Base-by-base conservation (phyloP, 768 basidiomycete genomes). In the Saitozyma sp. region DNA sequence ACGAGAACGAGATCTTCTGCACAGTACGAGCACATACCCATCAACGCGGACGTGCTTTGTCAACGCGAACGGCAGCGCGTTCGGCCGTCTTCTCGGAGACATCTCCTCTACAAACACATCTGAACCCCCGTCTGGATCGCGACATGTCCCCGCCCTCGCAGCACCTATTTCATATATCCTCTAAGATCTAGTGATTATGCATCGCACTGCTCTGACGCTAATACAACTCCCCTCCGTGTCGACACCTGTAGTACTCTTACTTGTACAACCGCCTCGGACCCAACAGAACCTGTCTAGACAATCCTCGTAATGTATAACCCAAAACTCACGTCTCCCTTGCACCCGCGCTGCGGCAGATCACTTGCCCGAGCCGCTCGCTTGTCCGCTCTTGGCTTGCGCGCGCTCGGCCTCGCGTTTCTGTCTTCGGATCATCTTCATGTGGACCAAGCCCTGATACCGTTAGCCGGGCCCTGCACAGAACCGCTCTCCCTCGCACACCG, bases 381-480 rank as follows among this genome's bases (percentile, higher is more conserved):
- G 46, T 54, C 48, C 39, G 43, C 9, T 41, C 29, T 41, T 16
- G 38, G 59, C 67, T 48, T 60, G 57, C 9, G 59, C 63, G 46
- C 63, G 65, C 19, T 70, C 72, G 20, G 68, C 67, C 42, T 49
- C 46, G 55, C 69, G 70, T 43, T 56, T 66, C 56, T 64, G 66
- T 59, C 70, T 74, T 9, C 67, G 56, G 45, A 68, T 66, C 40
- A 74, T 20, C 57, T 74, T 74, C 72, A 74, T 74, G 54, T 74
- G 69, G 11, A 74, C 72, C 52, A 74, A 59, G 43, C 72, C 72
- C 72, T 74, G 54, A 2, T 19, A 39, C 42, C 1, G 56, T 66
- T 39, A 61, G 71, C 58, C 50, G 29, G 29, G 14, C 14, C 17
- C 49, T 9, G 9, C 8, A 58, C 41, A 14, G 8, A 0, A 38